Evolutionary conservation across 805 yeast genomes (phyloP), one percentile per base, ranked within the genome.

Genomic region (Ogataea kodamae): DNA sequence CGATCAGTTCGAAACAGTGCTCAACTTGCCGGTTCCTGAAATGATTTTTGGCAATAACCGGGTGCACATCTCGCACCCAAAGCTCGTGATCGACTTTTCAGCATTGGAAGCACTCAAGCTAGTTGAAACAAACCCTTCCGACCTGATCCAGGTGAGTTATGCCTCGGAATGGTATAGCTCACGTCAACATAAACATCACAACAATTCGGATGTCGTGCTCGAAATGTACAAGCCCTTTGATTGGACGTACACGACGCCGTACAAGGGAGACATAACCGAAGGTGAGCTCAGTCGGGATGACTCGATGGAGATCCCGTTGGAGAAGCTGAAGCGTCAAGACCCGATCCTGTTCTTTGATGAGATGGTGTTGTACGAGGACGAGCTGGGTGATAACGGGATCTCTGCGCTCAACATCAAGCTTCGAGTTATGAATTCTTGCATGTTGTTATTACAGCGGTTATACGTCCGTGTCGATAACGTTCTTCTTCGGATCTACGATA

Each of bases 381-480:
- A 92, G 56, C 66, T 92, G 35, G 97, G 95, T 4, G 99, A 92
- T 57, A 92, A 90, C 57, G 99, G 99, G 6, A 82, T 87, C 11
- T 76, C 94, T 0, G 72, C 85, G 35, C 61, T 85, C 35, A 76
- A 78, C 33, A 78, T 80, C 21, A 89, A 89, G 57, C 74, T 92
- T 13, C 65, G 99, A 42, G 96, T 88, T 4, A 92, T 92, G 97
- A 78, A 78, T 5, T 73, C 79, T 32, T 74, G 96, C 40, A 54
- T 92, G 45, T 62, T 92, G 22, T 48, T 90, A 20, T 64, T 92
- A 28, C 75, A 80, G 30, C 69, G 97, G 28, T 74, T 90, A 47
- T 90, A 86, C 54, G 59, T 92, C 40, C 69, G 97, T 28, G 94
- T 92, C 5, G 99, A 92, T 61, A 81, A 85, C 46, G 98, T 92